Percentiles rank a stretch among this genome's conserved stretches.
phyloP scores from a whole-genome alignment of 2,329 filamentous ascomycete genomes.

The Penicillium concentricum region DNA sequence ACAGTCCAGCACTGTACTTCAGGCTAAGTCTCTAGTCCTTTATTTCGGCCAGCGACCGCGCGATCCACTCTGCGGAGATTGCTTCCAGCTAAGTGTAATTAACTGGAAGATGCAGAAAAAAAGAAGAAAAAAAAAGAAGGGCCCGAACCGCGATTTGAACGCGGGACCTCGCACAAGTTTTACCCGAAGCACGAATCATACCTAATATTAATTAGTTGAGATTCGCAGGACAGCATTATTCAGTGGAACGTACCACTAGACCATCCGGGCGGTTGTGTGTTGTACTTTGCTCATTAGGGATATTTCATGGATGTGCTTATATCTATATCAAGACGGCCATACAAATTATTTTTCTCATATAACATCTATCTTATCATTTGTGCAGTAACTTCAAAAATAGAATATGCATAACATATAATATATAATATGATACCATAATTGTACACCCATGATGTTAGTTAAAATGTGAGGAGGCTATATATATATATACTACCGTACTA shows the following conservation, averaged over 20 bases:
- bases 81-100: no score
- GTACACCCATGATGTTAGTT: neutral
- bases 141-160: conserved; percentile 3
- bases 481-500: neutral
- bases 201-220: neutral
- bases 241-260: conserved; percentile 1
- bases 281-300: fast-evolving
- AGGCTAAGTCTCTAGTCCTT: no score
- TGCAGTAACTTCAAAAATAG: neutral
- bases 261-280: neutral
- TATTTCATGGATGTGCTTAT: fast-evolving
- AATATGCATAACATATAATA: neutral
- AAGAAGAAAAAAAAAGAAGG: neutral
- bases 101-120: no score
- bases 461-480: fast-evolving
- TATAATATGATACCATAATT: neutral
- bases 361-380: fast-evolving
- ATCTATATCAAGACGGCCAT: neutral
- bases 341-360: neutral
- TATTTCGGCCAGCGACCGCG: no score
- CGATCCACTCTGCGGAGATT: no score
- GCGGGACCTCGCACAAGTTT: conserved; percentile 3
- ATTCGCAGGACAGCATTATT: neutral
- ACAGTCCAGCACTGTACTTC: no score
- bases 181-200: conserved; percentile 1